Base-by-base conservation (phyloP, 345 rosid species). In the Raphanus sativus region DNA sequence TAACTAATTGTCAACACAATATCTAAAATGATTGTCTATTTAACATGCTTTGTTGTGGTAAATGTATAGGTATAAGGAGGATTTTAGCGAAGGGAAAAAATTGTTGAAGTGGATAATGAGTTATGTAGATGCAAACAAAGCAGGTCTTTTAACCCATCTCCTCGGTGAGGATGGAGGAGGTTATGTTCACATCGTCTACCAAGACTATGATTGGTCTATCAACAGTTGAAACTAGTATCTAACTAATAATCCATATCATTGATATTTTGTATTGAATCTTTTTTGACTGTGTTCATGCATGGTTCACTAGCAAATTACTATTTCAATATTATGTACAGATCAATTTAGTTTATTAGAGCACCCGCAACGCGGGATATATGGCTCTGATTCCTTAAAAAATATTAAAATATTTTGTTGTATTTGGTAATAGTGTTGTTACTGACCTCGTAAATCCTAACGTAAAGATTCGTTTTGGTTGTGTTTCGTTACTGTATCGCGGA, bases 111-210 rank as follows among this genome's bases (percentile, higher is more conserved):
- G 97, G 98, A 77, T 89, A 16, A 71, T 91, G 70, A 84, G 77
- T 65, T 92, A 87, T 82, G 63, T 91, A 84, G 97, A 95, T 76
- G 86, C 90, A 62, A 87, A 82, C 0, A 86, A 82, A 67, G 83
- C 94, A 4, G 94, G 97, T 38, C 90, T 89, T 60, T 79, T 90
- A 76, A 90, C 88, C 0, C 95, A 90, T 85, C 89, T 94, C 29
- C 73, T 88, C 69, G 78, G 81, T 62, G 96, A 89, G 6, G 16
- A 89, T 71, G 92, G 89, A 6, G 84, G 92, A n/a, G 85, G 92
- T 8, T 68, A 52, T 29, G 56, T 94, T 58, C 73, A 81, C 40
- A 79, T 90, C 28, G 85, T 85, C 6, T 92, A 90, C 81, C 96
- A 87, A 69, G 77, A 87, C 28, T 95, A 86, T 69, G 96, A 92